Percentiles rank a stretch among this genome's conserved stretches.
Evolutionary conservation across 805 yeast genomes (phyloP).

Genomic region (Candida hungchunana): DNA sequence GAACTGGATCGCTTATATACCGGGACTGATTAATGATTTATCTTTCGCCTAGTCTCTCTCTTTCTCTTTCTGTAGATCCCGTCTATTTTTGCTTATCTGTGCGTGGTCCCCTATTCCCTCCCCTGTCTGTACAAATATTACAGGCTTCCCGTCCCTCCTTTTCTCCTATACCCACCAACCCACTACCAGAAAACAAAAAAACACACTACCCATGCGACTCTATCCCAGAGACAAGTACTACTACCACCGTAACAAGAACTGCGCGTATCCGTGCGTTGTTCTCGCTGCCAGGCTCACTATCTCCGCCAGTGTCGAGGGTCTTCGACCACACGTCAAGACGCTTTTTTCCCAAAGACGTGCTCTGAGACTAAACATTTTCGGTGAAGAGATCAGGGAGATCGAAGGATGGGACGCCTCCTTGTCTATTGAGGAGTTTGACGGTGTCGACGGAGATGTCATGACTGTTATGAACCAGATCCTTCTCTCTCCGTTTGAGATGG

Average conservation of each 20-base stretch:
- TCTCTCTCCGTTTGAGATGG: background rate
- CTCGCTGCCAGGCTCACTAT: slow-evolving; percentile 2
- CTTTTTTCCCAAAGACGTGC: slow-evolving; percentile 4
- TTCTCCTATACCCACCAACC: too few species aligned
- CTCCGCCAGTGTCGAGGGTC: background rate
- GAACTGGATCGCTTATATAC: too few species aligned
- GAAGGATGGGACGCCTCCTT: background rate
- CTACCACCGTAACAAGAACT: slow-evolving; percentile 4
- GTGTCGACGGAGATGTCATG: slow-evolving; percentile 1
- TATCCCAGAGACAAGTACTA: too few species aligned
- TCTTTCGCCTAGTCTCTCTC: too few species aligned
- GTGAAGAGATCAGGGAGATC: slow-evolving; percentile 2
- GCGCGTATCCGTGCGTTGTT: slow-evolving; percentile 7
- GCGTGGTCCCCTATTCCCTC: too few species aligned
- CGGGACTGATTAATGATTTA: too few species aligned
- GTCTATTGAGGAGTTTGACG: background rate
- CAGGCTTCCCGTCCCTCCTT: too few species aligned
- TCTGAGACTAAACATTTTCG: slow-evolving; percentile 5
- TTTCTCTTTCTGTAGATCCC: background rate
- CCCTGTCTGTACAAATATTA: too few species aligned
- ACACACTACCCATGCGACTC: too few species aligned
- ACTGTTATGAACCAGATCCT: slow-evolving; percentile 1
- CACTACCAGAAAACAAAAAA: too few species aligned
- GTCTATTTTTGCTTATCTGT: background rate
- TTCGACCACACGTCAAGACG: slow-evolving; percentile 1